These are phyloP conservation scores for Ceratocystis lukuohia DNA, from an alignment of 2,329 filamentous ascomycete genomes.

Conservation along the genomic window DNA sequence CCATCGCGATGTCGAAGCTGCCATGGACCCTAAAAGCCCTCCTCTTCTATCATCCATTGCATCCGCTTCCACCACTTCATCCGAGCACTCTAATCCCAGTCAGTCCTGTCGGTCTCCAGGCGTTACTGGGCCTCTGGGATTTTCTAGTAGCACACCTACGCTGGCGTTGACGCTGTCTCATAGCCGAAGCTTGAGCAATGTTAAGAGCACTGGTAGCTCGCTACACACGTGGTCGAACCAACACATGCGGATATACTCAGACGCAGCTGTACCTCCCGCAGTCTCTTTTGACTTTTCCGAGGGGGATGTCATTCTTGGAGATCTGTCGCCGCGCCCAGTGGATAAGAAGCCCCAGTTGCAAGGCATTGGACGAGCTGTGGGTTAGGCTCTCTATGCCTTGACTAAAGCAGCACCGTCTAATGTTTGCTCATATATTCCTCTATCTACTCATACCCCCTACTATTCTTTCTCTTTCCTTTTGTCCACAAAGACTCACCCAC, in stretches of 20 bases:
- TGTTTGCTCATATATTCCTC: constrained; percentile 8
- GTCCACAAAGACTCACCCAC: not conserved
- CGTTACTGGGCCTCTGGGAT: not conserved
- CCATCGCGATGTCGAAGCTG: constrained; percentile 14
- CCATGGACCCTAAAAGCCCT: not conserved
- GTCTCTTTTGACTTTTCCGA: constrained; percentile 31
- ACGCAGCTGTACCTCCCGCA: constrained; percentile 30
- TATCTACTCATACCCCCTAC: constrained; percentile 1
- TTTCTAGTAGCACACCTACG: constrained; percentile 4
- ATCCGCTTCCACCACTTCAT: not conserved
- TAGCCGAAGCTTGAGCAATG: constrained; percentile 15
- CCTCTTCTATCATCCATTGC: not conserved
- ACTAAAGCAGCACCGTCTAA: not conserved
- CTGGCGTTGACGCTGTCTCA: constrained; percentile 1
- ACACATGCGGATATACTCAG: constrained; percentile 33
- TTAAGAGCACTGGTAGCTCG: constrained; percentile 7
- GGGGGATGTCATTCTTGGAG: constrained; percentile 34
- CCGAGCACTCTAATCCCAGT: not conserved
- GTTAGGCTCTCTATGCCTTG: constrained; percentile 27
- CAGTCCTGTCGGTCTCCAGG: not conserved
- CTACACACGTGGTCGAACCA: constrained; percentile 13
- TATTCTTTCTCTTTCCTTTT: not conserved
- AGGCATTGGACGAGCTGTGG: constrained; percentile 42
- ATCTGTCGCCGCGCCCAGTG: constrained; percentile 37
- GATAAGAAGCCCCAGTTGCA: constrained; percentile 26